Base-by-base conservation (phyloP, 2,329 filamentous ascomycete genomes). In the Paramyrothecium roridum region DNA sequence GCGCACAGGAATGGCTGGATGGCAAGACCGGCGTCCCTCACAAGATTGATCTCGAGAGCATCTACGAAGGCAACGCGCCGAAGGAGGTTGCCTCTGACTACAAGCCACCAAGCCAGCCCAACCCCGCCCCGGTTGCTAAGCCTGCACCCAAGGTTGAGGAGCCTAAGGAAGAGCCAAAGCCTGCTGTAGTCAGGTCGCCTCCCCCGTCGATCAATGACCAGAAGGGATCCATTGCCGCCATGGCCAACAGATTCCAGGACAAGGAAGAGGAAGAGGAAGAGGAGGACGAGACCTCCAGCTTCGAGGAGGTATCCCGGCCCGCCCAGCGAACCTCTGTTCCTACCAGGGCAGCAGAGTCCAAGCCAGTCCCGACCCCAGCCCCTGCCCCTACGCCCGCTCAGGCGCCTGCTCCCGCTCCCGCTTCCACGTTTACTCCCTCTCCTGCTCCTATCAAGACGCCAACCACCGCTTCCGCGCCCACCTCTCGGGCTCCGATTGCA, bases 11-110 rank as follows among this genome's bases (percentile, higher is more conserved):
- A 63, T 99, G 93, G 93, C 81, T 96, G 53, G 80, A 81, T 16
- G 95, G 95, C 60, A 95, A 96, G 78, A 88, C 88, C 17, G 91
- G 80, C 8, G 74, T 96, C 46, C 93, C 95, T 8, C 81, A 92
- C 57, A 98, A 96, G 81, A 93, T 99, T 68, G 93, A 95, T 62
- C 84, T 99, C 64, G 93, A 96, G 73, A 93, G 90, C 65, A 73
- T 98, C 50, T 98, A 96, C 72, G 91, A 96, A 45, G 93, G 93
- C 54, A 84, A 84, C 59, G 89, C 87, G 7, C 86, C 91, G 3
- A 85, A 89, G 64, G 91, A 96, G 74, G 82, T 96, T 19, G 70
- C 88, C 6, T 77, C 86, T 8, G 85, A 90, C 63, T 86, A 85
- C 70, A 89, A 87, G 70, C 78, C 87, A 13, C 71, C 76, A 20